A percentile compares a stretch with the other conserved stretches of the same genome.
Conservation (phyloP, 2,329 filamentous ascomycete species). For the Pseudopyrenochaeta lycopersici region DNA sequence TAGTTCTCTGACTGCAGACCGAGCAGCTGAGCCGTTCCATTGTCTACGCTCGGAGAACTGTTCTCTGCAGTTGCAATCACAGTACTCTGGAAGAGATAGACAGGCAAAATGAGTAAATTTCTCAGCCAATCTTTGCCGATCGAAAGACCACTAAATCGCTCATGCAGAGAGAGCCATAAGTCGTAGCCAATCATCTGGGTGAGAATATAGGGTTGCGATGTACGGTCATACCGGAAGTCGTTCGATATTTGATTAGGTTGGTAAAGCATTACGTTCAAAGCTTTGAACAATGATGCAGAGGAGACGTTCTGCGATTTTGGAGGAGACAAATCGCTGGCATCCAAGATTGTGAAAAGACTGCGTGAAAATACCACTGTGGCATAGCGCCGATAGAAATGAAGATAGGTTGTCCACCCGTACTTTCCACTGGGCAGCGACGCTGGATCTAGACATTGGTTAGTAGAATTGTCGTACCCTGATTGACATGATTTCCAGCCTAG, state of each 20-base stretch:
- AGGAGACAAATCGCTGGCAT: not conserved
- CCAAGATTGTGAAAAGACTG: not conserved
- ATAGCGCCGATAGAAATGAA: slow-evolving; percentile 24
- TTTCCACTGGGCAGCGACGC: not conserved
- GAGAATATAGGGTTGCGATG: slow-evolving; percentile 17
- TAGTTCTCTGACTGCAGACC: slow-evolving; percentile 22
- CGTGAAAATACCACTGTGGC: slow-evolving; percentile 22
- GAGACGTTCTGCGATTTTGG: not conserved
- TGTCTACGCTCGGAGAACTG: not conserved
- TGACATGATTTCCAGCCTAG: slow-evolving; percentile 19
- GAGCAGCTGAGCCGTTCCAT: slow-evolving; percentile 9
- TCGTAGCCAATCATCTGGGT: slow-evolving; percentile 13
- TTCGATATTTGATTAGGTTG: slow-evolving; percentile 7
- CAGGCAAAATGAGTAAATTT: slow-evolving; percentile 17
- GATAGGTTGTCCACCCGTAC: slow-evolving; percentile 14
- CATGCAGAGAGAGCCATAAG: slow-evolving; percentile 15
- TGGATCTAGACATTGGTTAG: slow-evolving; percentile 14
- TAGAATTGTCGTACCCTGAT: slow-evolving; percentile 8
- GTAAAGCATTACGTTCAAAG: slow-evolving; percentile 18
- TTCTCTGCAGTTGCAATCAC: not conserved
- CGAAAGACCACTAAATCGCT: not conserved
- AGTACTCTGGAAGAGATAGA: slow-evolving; percentile 24
- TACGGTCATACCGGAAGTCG: slow-evolving; percentile 11
- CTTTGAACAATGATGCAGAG: slow-evolving; percentile 11
- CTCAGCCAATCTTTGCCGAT: slow-evolving; percentile 19